phyloP scores from a whole-genome alignment of 2,329 filamentous ascomycete species.

The Conoideocrella luteorostrata region DNA sequence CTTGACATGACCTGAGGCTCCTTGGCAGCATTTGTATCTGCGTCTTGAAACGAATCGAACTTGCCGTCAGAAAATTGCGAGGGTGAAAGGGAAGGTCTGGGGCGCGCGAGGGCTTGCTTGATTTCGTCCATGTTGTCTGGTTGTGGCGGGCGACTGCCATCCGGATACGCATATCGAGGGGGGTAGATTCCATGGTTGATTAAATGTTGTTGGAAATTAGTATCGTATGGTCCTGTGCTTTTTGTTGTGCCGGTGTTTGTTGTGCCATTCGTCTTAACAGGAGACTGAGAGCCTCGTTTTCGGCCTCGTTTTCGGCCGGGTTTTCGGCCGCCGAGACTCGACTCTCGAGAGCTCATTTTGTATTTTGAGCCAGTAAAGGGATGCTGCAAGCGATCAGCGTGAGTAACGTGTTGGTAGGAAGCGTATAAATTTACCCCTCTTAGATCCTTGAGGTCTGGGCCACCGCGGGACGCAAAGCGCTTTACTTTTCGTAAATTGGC shows the following conservation, averaged over 20 bases:
- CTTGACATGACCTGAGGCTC: slow-evolving; percentile 15
- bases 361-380: neutral
- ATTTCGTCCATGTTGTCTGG: slow-evolving; percentile 16
- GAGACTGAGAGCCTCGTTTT: slow-evolving; percentile 7
- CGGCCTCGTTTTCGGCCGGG: neutral
- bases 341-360: slow-evolving; percentile 4
- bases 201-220: slow-evolving; percentile 13
- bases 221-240: slow-evolving; percentile 15
- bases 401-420: neutral
- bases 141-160: slow-evolving; percentile 8
- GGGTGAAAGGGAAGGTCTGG: slow-evolving; percentile 29
- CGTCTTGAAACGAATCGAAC: slow-evolving; percentile 22
- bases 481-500: neutral
- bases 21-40: slow-evolving; percentile 21
- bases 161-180: slow-evolving; percentile 10
- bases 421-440: slow-evolving; percentile 1
- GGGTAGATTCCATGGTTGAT: slow-evolving; percentile 11
- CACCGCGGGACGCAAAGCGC: slow-evolving; percentile 5
- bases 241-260: slow-evolving; percentile 10
- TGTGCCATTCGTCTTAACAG: slow-evolving; percentile 6
- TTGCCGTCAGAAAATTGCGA: slow-evolving; percentile 25
- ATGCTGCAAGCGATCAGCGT: slow-evolving; percentile 3
- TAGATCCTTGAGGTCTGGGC: slow-evolving; percentile 4
- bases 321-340: slow-evolving; percentile 1
- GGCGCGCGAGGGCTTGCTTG: slow-evolving; percentile 24